Percentiles rank a stretch among this genome's conserved stretches.
Conservation (phyloP, 805 yeast species). For the Candida broadrunensis region DNA sequence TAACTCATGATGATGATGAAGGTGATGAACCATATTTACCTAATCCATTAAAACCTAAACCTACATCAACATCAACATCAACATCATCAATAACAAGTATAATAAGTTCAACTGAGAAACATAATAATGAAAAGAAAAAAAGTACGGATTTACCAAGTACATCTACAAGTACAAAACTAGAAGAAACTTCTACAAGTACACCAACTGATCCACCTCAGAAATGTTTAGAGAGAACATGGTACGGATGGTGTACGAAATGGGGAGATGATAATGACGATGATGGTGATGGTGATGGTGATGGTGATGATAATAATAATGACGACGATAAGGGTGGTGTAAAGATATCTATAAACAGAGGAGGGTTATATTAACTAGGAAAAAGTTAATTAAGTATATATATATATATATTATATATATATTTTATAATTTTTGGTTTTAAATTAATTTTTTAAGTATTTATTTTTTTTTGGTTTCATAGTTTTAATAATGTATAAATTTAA, state of each 20-base stretch:
- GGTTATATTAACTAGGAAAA: no score
- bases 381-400: no score
- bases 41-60: conserved; percentile 32
- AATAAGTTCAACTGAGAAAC: not conserved
- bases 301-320: no score
- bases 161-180: conserved; percentile 1
- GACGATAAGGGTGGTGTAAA: no score
- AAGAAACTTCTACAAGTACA: conserved; percentile 8
- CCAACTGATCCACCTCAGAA: conserved; percentile 31
- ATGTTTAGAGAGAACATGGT: conserved; percentile 62
- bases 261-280: conserved; percentile 26
- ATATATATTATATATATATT: no score
- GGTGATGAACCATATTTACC: conserved; percentile 37
- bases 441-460: no score
- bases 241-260: conserved; percentile 59
- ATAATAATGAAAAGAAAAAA: not conserved
- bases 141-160: conserved; percentile 3
- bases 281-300: conserved; percentile 3
- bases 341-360: no score
- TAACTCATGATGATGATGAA: conserved; percentile 45
- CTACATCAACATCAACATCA: conserved; percentile 2
- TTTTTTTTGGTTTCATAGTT: no score
- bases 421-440: no score
- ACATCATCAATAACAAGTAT: conserved; percentile 2
- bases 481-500: no score